Percentiles rank a stretch among this genome's conserved stretches.
phyloP scores from a whole-genome alignment of 495 filamentous ascomycete genomes.

The Trichoderma erinaceum region DNA sequence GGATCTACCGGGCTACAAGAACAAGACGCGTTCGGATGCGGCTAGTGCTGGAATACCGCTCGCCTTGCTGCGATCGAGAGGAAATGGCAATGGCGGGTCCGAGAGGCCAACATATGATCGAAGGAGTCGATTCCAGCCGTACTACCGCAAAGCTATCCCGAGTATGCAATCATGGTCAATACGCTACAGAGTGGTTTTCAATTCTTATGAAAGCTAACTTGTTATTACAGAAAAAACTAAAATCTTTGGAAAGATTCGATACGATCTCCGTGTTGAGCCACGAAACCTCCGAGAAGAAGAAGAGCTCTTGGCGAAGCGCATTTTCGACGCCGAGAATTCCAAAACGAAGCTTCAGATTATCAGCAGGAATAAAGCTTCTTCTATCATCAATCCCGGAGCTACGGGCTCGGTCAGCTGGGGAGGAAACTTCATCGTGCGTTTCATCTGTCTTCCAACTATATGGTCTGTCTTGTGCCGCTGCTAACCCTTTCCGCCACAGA shows the following conservation, averaged over 20 bases:
- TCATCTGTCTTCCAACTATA: neutral
- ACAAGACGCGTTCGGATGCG: constrained; percentile 43
- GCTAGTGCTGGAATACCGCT: constrained; percentile 45
- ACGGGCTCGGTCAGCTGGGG: constrained; percentile 42
- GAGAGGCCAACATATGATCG: constrained; percentile 39
- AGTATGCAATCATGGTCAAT: constrained; percentile 46
- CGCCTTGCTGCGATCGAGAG: constrained; percentile 40
- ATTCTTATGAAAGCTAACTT: neutral
- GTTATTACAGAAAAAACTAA: constrained; percentile 64
- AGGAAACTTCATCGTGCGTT: constrained; percentile 53
- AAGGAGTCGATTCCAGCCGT: constrained; percentile 60
- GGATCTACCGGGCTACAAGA: constrained; percentile 72
- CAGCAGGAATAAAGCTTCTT: constrained; percentile 32
- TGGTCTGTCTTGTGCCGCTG: constrained; percentile 12
- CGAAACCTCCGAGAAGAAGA: constrained; percentile 68
- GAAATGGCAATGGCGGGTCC: constrained; percentile 25
- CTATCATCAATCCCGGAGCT: constrained; percentile 45
- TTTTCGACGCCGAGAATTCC: constrained; percentile 57
- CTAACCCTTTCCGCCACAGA: constrained; percentile 32
- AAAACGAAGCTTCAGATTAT: constrained; percentile 49
- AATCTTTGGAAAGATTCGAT: constrained; percentile 62
- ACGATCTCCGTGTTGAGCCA: constrained; percentile 72
- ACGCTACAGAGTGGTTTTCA: neutral
- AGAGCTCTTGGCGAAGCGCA: constrained; percentile 52
- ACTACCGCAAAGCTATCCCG: constrained; percentile 71